These are phyloP conservation scores for Talinum fruticosum DNA, from an alignment of 148 eudicot species.

Conservation along the genomic window DNA sequence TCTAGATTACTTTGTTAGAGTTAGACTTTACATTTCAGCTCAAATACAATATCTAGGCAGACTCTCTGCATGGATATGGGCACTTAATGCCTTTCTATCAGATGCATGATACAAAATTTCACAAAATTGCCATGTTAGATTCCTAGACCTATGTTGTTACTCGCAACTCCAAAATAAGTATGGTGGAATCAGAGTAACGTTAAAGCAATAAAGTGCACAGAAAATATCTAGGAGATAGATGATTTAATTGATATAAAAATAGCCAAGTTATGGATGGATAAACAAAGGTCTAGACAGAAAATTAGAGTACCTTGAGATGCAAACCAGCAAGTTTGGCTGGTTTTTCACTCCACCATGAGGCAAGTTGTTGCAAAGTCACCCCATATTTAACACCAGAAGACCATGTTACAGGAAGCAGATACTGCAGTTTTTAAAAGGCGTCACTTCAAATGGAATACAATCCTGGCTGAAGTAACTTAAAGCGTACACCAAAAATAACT, in stretches of 20 bases:
- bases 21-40: too few species aligned
- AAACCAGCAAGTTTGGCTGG: conserved; percentile 93
- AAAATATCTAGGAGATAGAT: conserved; percentile 1
- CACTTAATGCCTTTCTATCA: too few species aligned
- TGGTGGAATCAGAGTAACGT: too few species aligned
- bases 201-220: too few species aligned
- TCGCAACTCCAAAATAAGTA: too few species aligned
- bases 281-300: too few species aligned
- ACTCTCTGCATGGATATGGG: background rate
- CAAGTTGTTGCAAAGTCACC: conserved; percentile 64
- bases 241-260: background rate
- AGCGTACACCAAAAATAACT: background rate
- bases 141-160: too few species aligned
- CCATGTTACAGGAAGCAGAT: conserved; percentile 95
- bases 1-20: background rate
- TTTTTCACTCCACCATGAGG: conserved; percentile 94
- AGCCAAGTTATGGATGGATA: conserved; percentile 3
- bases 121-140: too few species aligned
- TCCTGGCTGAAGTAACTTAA: background rate
- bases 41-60: background rate
- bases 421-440: conserved; percentile 36
- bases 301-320: conserved; percentile 53
- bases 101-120: too few species aligned
- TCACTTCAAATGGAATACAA: background rate
- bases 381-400: conserved; percentile 75